These are phyloP conservation scores for Lathyrus oleraceus DNA, from an alignment of 306 rosid species.

Conservation along the genomic window DNA sequence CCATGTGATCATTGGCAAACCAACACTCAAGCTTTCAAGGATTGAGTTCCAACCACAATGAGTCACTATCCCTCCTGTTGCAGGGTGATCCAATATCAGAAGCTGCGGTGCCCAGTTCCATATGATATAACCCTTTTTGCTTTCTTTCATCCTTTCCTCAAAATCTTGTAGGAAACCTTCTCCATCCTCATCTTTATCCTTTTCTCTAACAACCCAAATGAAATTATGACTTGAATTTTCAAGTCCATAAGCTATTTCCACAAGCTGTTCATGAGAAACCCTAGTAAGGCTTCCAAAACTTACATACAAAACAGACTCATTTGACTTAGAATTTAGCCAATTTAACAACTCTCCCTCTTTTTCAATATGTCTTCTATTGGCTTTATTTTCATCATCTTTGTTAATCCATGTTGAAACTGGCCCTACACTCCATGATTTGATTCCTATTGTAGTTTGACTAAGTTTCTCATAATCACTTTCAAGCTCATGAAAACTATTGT, in stretches of 20 bases:
- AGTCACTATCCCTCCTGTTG: conserved; percentile 33
- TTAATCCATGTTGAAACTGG: conserved; percentile 32
- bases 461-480: no score
- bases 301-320: conserved; percentile 31
- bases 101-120: conserved; percentile 42
- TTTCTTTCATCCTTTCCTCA: conserved; percentile 22
- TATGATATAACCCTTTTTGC: conserved; percentile 15
- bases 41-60: conserved; percentile 41
- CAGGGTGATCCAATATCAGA: conserved; percentile 33
- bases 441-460: background rate
- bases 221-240: conserved; percentile 29
- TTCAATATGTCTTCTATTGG: background rate
- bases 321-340: conserved; percentile 34
- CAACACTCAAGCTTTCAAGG: conserved; percentile 27
- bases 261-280: conserved; percentile 23
- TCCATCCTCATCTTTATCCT: background rate
- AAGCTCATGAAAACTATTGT: no score
- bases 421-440: conserved; percentile 35
- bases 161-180: conserved; percentile 12
- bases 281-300: conserved; percentile 34
- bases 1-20: conserved; percentile 41
- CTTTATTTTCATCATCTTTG: conserved; percentile 1
- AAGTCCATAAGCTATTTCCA: conserved; percentile 35
- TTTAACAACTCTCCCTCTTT: conserved; percentile 20
- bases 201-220: conserved; percentile 29